These are phyloP conservation scores for Cladophialophora carrionii DNA, from an alignment of 2,329 filamentous ascomycete genomes.

Conservation along the genomic window DNA sequence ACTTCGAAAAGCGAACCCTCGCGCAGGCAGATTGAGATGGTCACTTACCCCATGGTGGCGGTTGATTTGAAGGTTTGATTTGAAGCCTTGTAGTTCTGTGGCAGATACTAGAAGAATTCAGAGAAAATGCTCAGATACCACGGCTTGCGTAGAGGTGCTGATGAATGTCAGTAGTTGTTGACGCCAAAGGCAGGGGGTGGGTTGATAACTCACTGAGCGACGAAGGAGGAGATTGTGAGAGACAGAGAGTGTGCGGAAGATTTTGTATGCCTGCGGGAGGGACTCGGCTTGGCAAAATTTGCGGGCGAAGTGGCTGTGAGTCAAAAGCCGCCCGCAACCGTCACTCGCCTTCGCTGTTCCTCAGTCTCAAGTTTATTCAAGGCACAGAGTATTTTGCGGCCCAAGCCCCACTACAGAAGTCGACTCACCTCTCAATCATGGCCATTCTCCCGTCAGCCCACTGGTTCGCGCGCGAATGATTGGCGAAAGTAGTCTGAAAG, in stretches of 20 bases:
- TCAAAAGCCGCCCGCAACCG: conserved; percentile 15
- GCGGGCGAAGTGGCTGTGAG: conserved; percentile 14
- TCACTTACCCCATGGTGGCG: conserved; percentile 64
- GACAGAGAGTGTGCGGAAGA: conserved; percentile 34
- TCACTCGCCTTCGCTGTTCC: conserved; percentile 7
- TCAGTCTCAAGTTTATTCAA: conserved; percentile 6
- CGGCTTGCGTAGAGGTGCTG: conserved; percentile 59
- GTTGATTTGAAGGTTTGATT: conserved; percentile 41
- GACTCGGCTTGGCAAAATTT: conserved; percentile 31
- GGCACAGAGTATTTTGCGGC: conserved; percentile 18
- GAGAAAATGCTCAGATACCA: conserved; percentile 55
- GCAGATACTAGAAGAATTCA: conserved; percentile 53
- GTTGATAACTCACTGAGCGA: conserved; percentile 40
- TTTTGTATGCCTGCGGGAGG: conserved; percentile 36
- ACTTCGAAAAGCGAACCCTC: conserved; percentile 17
- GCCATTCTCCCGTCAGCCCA: conserved; percentile 10
- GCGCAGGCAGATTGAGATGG: conserved; percentile 39
- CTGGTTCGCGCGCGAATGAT: conserved; percentile 9
- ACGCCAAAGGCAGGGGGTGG: conserved; percentile 26
- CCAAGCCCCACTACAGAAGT: conserved; percentile 20
- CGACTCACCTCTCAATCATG: conserved; percentile 1
- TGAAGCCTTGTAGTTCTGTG: conserved; percentile 54
- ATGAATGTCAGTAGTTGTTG: conserved; percentile 37
- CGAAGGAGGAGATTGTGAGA: conserved; percentile 34
- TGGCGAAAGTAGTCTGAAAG: conserved; percentile 13